A percentile compares a stretch with the other conserved stretches of the same genome.
phyloP scores from a whole-genome alignment of 148 eudicot species.

The Euryodendron excelsum region DNA sequence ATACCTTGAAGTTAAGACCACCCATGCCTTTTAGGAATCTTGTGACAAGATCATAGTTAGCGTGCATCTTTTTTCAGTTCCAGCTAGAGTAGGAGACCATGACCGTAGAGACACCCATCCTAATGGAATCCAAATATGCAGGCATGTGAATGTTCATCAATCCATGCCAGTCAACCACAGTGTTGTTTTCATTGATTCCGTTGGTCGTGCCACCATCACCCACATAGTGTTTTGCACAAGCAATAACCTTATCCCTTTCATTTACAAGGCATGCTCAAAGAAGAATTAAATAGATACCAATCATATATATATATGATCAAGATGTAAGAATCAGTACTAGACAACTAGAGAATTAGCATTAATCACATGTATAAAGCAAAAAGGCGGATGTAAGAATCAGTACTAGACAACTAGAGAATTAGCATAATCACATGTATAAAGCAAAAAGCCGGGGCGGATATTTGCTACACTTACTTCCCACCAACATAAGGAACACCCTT shows the following conservation, averaged over 20 bases:
- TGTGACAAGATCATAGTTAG: slow-evolving; percentile 22
- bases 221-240: slow-evolving; percentile 30
- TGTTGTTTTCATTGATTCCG: slow-evolving; percentile 27
- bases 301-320: no score
- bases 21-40: slow-evolving; percentile 16
- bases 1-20: no score
- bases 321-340: no score
- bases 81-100: slow-evolving; percentile 29
- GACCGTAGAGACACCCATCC: slow-evolving; percentile 20
- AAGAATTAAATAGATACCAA: no score
- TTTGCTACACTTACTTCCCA: slow-evolving; percentile 23
- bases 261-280: no score
- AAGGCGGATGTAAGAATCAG: no score
- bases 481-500: slow-evolving; percentile 16
- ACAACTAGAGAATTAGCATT: no score
- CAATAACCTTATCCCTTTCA: slow-evolving; percentile 22
- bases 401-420: no score
- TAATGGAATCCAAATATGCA: slow-evolving; percentile 22
- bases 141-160: slow-evolving; percentile 27
- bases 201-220: slow-evolving; percentile 35
- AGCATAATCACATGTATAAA: no score
- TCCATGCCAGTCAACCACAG: slow-evolving; percentile 19
- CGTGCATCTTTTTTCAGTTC: slow-evolving; percentile 29
- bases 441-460: no score
- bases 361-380: no score